phyloP scores from a whole-genome alignment of 2,329 filamentous ascomycete genomes.

The Aspergillus udagawae region DNA sequence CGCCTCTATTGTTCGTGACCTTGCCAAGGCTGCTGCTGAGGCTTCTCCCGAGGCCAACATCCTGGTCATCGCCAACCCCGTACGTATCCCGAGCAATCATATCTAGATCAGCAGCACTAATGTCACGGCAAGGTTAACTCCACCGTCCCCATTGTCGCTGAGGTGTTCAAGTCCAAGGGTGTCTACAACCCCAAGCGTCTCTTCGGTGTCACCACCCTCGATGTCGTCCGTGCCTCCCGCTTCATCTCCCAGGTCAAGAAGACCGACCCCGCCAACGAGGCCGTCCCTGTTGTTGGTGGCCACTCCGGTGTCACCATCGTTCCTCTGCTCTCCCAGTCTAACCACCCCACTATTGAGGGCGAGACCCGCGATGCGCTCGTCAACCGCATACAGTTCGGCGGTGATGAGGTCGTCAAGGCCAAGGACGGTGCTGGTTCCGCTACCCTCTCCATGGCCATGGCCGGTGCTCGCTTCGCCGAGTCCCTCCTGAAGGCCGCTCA shows the following conservation, averaged over 20 bases:
- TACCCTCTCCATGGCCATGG: slow-evolving; percentile 98
- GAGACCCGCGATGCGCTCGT: slow-evolving; percentile 72
- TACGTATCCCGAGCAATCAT: slow-evolving; percentile 33
- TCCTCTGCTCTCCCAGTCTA: slow-evolving; percentile 91
- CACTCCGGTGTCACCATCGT: slow-evolving; percentile 99
- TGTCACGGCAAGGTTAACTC: slow-evolving; percentile 70
- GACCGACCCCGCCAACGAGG: slow-evolving; percentile 86
- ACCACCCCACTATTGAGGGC: slow-evolving; percentile 76
- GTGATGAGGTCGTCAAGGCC: slow-evolving; percentile 98
- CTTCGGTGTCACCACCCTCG: slow-evolving; percentile 98
- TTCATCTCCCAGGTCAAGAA: slow-evolving; percentile 95
- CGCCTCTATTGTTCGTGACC: slow-evolving; percentile 96
- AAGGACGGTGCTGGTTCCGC: slow-evolving; percentile 97
- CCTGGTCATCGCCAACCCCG: slow-evolving; percentile 97
- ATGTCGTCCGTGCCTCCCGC: slow-evolving; percentile 94
- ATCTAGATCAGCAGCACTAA: slow-evolving; percentile 5
- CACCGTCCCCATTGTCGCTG: slow-evolving; percentile 93
- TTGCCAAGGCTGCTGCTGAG: slow-evolving; percentile 90
- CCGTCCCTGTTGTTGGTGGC: slow-evolving; percentile 92
- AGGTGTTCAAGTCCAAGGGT: slow-evolving; percentile 90
- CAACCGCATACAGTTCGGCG: slow-evolving; percentile 96
- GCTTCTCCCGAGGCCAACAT: slow-evolving; percentile 88
- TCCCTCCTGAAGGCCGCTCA: slow-evolving; percentile 86
- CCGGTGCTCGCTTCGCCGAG: slow-evolving; percentile 81
- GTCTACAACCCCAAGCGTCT: slow-evolving; percentile 99